Evolutionary conservation across 345 rosid genomes (phyloP).

Genomic region (Eucalyptus rudis): DNA sequence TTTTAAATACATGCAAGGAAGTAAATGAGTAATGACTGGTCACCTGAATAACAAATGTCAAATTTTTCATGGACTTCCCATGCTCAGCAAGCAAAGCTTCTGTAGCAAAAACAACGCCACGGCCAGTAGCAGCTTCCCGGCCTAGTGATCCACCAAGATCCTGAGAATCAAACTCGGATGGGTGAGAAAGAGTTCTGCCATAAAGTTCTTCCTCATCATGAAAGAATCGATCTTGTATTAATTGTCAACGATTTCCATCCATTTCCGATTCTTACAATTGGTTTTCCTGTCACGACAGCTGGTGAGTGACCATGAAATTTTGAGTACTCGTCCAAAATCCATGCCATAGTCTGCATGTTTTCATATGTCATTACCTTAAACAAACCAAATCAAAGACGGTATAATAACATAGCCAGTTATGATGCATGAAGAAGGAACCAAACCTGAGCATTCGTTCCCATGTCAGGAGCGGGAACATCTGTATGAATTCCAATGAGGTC

Average conservation of each 20-base stretch:
- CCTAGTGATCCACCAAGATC: slow-evolving; percentile 99
- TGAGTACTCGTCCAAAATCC: slow-evolving; percentile 95
- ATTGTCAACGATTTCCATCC: not conserved
- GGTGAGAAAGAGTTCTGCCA: not conserved
- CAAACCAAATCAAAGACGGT: not conserved
- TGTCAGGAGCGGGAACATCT: slow-evolving; percentile 96
- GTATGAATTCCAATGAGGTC: slow-evolving; percentile 84
- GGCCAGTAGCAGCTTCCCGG: slow-evolving; percentile 98
- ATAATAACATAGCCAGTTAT: not conserved
- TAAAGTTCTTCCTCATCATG: not conserved
- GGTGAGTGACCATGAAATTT: slow-evolving; percentile 96
- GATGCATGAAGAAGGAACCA: not conserved
- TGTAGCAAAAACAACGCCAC: slow-evolving; percentile 80
- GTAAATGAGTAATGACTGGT: not conserved
- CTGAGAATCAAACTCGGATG: slow-evolving; percentile 10
- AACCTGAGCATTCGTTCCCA: slow-evolving; percentile 94
- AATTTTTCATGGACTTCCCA: slow-evolving; percentile 63
- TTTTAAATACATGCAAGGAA: not conserved
- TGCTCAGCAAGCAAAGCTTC: slow-evolving; percentile 90
- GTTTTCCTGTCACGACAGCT: slow-evolving; percentile 91
- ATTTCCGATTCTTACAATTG: slow-evolving; percentile 40
- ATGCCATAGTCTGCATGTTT: slow-evolving; percentile 69
- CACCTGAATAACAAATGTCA: slow-evolving; percentile 93
- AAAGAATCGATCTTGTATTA: not conserved
- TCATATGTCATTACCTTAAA: not conserved